These are phyloP conservation scores for Termitomyces eurrhizus DNA, from an alignment of 768 basidiomycete genomes.

Conservation along the genomic window DNA sequence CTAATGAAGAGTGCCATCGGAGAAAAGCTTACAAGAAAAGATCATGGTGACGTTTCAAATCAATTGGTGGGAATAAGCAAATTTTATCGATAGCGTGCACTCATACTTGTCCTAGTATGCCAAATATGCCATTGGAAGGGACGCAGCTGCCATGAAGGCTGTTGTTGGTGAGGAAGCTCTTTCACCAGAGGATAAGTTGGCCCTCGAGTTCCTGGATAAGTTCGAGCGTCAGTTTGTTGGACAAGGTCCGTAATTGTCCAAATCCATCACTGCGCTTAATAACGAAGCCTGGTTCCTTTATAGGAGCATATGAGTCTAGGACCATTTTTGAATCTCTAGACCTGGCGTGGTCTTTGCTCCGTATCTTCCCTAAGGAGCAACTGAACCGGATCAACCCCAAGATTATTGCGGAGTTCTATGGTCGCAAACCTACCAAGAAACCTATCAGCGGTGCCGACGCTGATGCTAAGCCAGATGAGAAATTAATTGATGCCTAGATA, in stretches of 20 bases:
- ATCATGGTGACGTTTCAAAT: slow-evolving; percentile 99
- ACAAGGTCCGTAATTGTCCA: slow-evolving; percentile 59
- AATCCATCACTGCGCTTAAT: slow-evolving; percentile 4
- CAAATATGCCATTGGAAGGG: slow-evolving; percentile 96
- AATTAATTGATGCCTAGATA: slow-evolving; percentile 62
- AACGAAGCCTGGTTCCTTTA: slow-evolving; percentile 13
- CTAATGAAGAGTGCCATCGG: slow-evolving; percentile 99
- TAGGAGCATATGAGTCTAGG: slow-evolving; percentile 91
- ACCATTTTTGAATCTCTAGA: slow-evolving; percentile 97
- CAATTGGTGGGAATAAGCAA: slow-evolving; percentile 69
- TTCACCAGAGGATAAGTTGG: slow-evolving; percentile 92
- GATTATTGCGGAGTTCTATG: slow-evolving; percentile 93
- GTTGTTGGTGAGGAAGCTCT: slow-evolving; percentile 98
- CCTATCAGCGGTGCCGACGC: slow-evolving; percentile 45
- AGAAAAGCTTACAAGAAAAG: slow-evolving; percentile 94
- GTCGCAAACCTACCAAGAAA: slow-evolving; percentile 74
- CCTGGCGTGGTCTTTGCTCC: slow-evolving; percentile 92
- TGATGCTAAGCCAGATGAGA: slow-evolving; percentile 40
- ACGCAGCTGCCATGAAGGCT: slow-evolving; percentile 98
- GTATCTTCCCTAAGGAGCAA: slow-evolving; percentile 99
- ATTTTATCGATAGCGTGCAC: neutral
- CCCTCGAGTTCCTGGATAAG: slow-evolving; percentile 95
- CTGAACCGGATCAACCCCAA: slow-evolving; percentile 97
- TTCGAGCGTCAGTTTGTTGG: slow-evolving; percentile 98
- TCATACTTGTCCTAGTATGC: slow-evolving; percentile 60